A percentile compares a stretch with the other conserved stretches of the same genome.
Evolutionary conservation across 176 grass and related monocot species (phyloP).

Genomic region (Oropetium thomaeum): DNA sequence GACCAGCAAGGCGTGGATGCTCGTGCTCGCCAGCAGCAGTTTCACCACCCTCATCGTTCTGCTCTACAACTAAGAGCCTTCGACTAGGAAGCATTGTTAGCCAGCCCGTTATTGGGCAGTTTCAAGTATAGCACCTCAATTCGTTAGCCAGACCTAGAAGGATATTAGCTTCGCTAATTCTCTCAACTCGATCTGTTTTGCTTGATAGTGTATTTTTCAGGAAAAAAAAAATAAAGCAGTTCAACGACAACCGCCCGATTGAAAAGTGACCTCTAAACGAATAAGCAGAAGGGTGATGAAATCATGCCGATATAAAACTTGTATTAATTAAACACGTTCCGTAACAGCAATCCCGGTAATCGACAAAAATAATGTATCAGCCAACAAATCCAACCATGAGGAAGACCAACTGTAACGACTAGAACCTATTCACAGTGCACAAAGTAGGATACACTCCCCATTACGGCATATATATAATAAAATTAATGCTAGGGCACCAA

Average conservation of each 20-base stretch:
- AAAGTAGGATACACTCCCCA: background rate
- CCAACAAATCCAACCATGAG: background rate
- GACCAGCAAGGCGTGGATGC: slow-evolving; percentile 55
- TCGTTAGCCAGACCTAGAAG: background rate
- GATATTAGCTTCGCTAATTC: background rate
- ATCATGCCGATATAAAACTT: background rate
- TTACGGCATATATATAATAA: background rate
- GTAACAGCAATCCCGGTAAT: too few species aligned
- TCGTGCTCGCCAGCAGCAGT: slow-evolving; percentile 56
- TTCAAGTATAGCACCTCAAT: background rate
- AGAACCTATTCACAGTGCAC: background rate
- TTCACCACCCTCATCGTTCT: slow-evolving; percentile 56
- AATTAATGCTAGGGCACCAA: background rate
- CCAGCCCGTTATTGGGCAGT: too few species aligned
- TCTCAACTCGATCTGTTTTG: background rate
- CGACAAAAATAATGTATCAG: background rate
- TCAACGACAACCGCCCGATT: background rate
- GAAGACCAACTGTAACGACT: background rate
- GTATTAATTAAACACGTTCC: background rate
- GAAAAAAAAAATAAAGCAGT: slow-evolving; percentile 9
- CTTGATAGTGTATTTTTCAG: background rate
- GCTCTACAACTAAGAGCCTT: slow-evolving; percentile 33
- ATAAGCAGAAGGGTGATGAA: background rate
- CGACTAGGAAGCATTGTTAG: background rate
- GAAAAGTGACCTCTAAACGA: background rate